Conservation (phyloP, 2,329 filamentous ascomycete species). For the Macrophomina pseudophaseolina region DNA sequence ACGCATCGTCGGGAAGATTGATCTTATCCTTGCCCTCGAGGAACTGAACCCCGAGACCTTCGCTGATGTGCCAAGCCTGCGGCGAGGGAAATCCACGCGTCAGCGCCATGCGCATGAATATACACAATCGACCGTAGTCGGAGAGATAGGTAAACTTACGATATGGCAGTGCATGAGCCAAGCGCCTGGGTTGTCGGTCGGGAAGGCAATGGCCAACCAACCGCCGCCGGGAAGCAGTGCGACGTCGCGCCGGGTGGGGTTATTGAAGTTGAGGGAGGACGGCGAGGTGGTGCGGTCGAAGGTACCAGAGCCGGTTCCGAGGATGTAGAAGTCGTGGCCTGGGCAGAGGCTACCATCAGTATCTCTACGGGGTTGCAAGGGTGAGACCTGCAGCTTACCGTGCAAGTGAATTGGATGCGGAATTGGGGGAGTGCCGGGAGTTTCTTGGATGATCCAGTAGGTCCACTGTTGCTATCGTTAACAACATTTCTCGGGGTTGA, state of each 20-base stretch:
- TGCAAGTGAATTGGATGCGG: slow-evolving; percentile 39
- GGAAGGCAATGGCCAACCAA: slow-evolving; percentile 56
- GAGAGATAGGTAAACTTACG: slow-evolving; percentile 25
- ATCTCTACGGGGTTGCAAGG: background rate
- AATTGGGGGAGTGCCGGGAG: slow-evolving; percentile 35
- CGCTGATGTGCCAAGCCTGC: slow-evolving; percentile 62
- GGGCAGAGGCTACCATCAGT: background rate
- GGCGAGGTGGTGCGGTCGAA: slow-evolving; percentile 33
- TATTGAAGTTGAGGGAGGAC: slow-evolving; percentile 39
- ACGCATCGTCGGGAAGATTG: slow-evolving; percentile 32
- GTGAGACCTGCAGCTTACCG: slow-evolving; percentile 22
- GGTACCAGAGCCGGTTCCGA: slow-evolving; percentile 38
- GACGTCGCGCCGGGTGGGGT: slow-evolving; percentile 40
- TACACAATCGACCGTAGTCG: background rate
- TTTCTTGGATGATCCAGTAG: slow-evolving; percentile 51
- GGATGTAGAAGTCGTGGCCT: slow-evolving; percentile 40
- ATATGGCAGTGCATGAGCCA: slow-evolving; percentile 38
- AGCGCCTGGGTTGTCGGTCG: slow-evolving; percentile 55
- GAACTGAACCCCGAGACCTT: slow-evolving; percentile 62
- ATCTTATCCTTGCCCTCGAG: slow-evolving; percentile 50
- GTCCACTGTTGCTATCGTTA: slow-evolving; percentile 39
- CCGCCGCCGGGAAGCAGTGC: slow-evolving; percentile 37
- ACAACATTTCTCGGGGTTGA: background rate
- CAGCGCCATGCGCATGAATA: slow-evolving; percentile 30
- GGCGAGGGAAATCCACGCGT: background rate